These are phyloP conservation scores for Gnaphalium uliginosum DNA, from an alignment of 129 eudicot species.

Conservation along the genomic window DNA sequence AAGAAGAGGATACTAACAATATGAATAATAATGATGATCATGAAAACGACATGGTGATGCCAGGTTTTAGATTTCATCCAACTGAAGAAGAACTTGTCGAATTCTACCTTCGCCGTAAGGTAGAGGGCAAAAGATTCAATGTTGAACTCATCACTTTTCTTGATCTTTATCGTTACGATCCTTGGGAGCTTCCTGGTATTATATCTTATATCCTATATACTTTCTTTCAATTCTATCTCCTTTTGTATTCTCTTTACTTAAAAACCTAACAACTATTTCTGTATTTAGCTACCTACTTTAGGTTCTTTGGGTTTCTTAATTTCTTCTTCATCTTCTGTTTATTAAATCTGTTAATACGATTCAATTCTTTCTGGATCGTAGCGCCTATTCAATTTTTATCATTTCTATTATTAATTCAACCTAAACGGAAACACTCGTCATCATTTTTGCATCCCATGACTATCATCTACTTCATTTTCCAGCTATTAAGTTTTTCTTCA, in stretches of 20 bases:
- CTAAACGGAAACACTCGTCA: not conserved
- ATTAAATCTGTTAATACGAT: not conserved
- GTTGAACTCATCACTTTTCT: constrained; percentile 96
- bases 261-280: not conserved
- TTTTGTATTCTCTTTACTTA: not conserved
- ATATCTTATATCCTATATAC: not conserved
- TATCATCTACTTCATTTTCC: too few relatives aligned
- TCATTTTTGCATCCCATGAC: not conserved
- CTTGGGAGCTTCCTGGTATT: constrained; percentile 99
- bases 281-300: constrained; percentile 1
- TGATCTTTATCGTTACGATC: constrained; percentile 96
- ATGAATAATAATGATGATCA: constrained; percentile 30
- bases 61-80: constrained; percentile 95
- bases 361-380: not conserved
- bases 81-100: constrained; percentile 97
- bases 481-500: not conserved
- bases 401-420: not conserved
- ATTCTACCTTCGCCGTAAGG: constrained; percentile 99
- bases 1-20: constrained; percentile 13
- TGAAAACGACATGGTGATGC: constrained; percentile 93
- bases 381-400: not conserved
- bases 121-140: constrained; percentile 94
- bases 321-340: not conserved
- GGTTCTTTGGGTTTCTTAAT: not conserved
- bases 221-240: not conserved